Evolutionary conservation across 2,329 filamentous ascomycete genomes (phyloP).

Genomic region (Fusarium fracticaudum): DNA sequence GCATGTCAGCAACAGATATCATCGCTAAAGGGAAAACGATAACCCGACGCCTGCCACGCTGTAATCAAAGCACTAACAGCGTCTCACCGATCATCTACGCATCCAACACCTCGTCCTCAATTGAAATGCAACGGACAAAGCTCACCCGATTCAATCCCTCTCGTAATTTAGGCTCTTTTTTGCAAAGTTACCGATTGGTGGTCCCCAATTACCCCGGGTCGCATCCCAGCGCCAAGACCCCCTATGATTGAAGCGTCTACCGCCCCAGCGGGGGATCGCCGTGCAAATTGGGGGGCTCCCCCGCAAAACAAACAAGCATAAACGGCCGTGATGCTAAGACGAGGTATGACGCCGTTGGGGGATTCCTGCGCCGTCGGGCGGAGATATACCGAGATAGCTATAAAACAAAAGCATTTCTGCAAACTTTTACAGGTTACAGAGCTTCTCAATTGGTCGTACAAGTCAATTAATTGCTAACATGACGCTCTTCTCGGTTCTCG

Average conservation of each 20-base stretch:
- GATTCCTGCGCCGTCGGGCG: background rate
- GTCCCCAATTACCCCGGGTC: conserved; percentile 15
- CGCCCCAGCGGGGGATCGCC: conserved; percentile 32
- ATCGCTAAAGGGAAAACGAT: background rate
- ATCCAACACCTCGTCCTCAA: background rate
- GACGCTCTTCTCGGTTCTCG: conserved; percentile 2
- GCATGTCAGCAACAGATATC: background rate
- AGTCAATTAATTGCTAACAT: background rate
- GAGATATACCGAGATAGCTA: conserved; percentile 21
- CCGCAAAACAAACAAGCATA: conserved; percentile 9
- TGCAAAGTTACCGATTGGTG: conserved; percentile 13
- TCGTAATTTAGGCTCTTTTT: background rate
- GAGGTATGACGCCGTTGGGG: background rate
- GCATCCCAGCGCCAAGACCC: conserved; percentile 4
- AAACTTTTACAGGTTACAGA: too few species aligned
- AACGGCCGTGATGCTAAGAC: conserved; percentile 5
- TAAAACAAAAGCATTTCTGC: conserved; percentile 1
- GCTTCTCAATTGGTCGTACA: background rate
- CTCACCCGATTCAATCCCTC: background rate
- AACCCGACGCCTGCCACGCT: background rate
- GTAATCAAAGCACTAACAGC: background rate
- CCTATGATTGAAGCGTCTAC: conserved; percentile 34
- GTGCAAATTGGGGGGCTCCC: conserved; percentile 1
- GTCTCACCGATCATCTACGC: background rate
- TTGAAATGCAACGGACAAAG: background rate